Conservation (phyloP, 2,329 filamentous ascomycete genomes). For the Fusarium tanahbumbuense region DNA sequence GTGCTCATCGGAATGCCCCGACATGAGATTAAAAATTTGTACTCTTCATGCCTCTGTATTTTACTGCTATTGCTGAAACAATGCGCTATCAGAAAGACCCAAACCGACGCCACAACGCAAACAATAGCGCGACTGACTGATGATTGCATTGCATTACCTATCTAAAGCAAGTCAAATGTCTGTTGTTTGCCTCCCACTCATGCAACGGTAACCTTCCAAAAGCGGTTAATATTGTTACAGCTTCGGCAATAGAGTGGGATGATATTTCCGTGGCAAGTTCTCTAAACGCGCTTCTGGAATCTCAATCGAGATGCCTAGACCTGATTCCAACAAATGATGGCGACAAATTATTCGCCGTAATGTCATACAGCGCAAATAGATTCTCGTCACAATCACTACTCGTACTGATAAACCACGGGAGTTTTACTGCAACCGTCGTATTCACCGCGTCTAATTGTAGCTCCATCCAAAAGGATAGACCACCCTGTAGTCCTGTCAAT, state of each 20-base stretch:
- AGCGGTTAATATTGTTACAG: slow-evolving; percentile 1
- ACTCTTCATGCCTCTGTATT: background rate
- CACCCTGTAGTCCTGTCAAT: slow-evolving; percentile 1
- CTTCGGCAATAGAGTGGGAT: slow-evolving; percentile 13
- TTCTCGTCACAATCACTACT: background rate
- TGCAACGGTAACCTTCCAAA: slow-evolving; percentile 42
- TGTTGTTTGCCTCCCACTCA: background rate
- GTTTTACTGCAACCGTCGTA: background rate
- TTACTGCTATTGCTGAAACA: background rate
- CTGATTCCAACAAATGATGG: background rate
- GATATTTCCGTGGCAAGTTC: slow-evolving; percentile 2
- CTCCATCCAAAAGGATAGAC: background rate
- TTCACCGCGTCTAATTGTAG: background rate
- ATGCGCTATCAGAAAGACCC: background rate
- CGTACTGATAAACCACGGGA: background rate
- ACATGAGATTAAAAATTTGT: background rate
- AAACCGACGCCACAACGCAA: background rate
- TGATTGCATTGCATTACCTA: background rate
- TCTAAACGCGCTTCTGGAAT: background rate
- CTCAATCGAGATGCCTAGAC: background rate
- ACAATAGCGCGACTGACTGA: background rate
- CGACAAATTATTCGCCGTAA: background rate
- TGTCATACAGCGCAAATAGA: background rate
- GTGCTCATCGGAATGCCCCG: background rate
- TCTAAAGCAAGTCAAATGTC: background rate